Base-by-base conservation (phyloP, 805 yeast genomes). In the Lipomyces anomalus region DNA sequence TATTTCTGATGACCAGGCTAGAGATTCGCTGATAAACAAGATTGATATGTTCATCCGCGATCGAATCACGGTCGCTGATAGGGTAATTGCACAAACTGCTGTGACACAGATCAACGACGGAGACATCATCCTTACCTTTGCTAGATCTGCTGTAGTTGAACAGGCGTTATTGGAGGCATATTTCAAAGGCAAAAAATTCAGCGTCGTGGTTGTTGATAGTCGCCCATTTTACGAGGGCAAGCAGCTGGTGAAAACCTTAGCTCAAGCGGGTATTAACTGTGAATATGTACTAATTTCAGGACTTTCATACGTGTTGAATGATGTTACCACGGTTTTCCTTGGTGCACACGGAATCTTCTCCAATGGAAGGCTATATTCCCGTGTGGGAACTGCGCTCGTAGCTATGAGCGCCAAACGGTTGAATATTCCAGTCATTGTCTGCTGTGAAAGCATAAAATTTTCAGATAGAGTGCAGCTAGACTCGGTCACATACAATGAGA, bases 291-390 rank as follows among this genome's bases (percentile, higher is more conserved):
- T 88, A 53, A 77, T 92, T 48, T 82, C 80, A 44, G 82, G 95
- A 17, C 70, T 92, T 40, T 77, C 89, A 3, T 79, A 92, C 22
- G 80, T 87, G 6, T 73, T 92, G 57, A 84, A 82, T 56, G 88
- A 85, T 63, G 90, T 92, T 28, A 92, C 92, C 57, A 82, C 84
- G 55, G 95, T 92, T 4, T 83, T 92, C 64, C 70, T 92, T 29
- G 98, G 98, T 13, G 97, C 97, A 0, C 97, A 92, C 62, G 94
- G 97, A 26, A 88, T 92, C 85, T 73, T 92, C 46, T 87, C 97
- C 6, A 92, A 92, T 61, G 98, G 98, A 1, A 78, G 88, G 62
- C 72, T 92, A 46, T 88, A 85, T 61, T 84, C 97, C 1, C 77
- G 98, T 51, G 97, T 87, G 16, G 98, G 98, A 20, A 82, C 97